A percentile compares a stretch with the other conserved stretches of the same genome.
Evolutionary conservation across 176 grass and related monocot species (phyloP).

Genomic region (maize (Zea mays)): DNA sequence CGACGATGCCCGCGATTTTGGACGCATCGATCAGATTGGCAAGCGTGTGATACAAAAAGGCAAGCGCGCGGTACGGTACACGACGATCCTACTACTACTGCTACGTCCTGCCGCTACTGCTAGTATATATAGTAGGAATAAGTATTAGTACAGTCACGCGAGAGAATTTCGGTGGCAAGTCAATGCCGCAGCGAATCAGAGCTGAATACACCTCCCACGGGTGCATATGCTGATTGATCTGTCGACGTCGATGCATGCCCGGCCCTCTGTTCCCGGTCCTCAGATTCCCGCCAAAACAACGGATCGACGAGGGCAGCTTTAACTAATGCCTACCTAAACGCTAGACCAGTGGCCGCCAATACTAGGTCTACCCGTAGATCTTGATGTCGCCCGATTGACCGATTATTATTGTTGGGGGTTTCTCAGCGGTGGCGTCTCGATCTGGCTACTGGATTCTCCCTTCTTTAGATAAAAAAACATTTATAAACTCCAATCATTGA

Average conservation of each 20-base stretch:
- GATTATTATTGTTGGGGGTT: background rate
- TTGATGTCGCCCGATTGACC: background rate
- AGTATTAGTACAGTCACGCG: background rate
- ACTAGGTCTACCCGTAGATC: conserved; percentile 22
- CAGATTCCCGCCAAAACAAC: background rate
- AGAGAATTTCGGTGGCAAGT: conserved; percentile 10
- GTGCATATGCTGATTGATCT: too few species aligned
- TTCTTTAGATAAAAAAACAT: background rate
- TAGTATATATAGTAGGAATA: background rate
- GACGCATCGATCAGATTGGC: background rate
- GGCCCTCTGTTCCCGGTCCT: background rate
- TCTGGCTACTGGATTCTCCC: background rate
- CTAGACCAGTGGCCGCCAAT: background rate
- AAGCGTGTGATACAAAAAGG: background rate
- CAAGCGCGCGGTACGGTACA: background rate
- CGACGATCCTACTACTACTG: background rate
- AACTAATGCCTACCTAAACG: conserved; percentile 31
- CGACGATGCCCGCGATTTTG: conserved; percentile 18
- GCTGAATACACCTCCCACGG: background rate
- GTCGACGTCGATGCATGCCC: background rate
- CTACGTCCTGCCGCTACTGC: background rate
- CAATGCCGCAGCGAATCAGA: conserved; percentile 37
- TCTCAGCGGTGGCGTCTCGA: background rate
- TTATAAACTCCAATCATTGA: background rate
- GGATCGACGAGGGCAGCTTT: conserved; percentile 1